Evolutionary conservation across 441 rosid species (phyloP).

Genomic region (Pelargonium australe): DNA sequence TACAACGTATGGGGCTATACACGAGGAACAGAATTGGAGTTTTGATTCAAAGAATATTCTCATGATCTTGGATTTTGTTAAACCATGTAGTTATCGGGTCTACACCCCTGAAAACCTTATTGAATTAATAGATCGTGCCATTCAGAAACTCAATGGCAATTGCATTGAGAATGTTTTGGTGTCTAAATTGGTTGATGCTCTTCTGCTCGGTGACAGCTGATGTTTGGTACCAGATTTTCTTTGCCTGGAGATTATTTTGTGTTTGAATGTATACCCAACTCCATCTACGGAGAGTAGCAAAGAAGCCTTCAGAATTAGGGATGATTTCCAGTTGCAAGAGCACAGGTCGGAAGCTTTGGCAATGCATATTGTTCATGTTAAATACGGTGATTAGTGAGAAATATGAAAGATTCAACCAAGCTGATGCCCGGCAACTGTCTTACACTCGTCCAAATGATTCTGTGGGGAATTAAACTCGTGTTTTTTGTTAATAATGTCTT

Average conservation of each 20-base stretch:
- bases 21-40: slow-evolving; percentile 26
- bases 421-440: neutral
- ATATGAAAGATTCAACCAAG: neutral
- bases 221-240: slow-evolving; percentile 1
- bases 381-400: neutral
- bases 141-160: slow-evolving; percentile 19
- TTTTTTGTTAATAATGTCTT: neutral
- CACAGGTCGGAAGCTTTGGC: neutral
- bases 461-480: neutral
- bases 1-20: slow-evolving; percentile 42
- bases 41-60: slow-evolving; percentile 25
- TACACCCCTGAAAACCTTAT: slow-evolving; percentile 43
- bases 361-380: neutral
- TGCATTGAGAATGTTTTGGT: slow-evolving; percentile 17
- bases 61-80: slow-evolving; percentile 19
- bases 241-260: neutral
- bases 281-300: neutral
- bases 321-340: too few relatives aligned
- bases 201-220: neutral
- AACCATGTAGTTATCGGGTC: slow-evolving; percentile 21
- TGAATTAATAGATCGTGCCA: slow-evolving; percentile 31
- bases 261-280: neutral
- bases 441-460: neutral
- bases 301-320: too few relatives aligned
- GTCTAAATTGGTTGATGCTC: slow-evolving; percentile 12